These are phyloP conservation scores for Rasamsonia emersonii DNA, from an alignment of 2,329 filamentous ascomycete genomes.

Conservation along the genomic window DNA sequence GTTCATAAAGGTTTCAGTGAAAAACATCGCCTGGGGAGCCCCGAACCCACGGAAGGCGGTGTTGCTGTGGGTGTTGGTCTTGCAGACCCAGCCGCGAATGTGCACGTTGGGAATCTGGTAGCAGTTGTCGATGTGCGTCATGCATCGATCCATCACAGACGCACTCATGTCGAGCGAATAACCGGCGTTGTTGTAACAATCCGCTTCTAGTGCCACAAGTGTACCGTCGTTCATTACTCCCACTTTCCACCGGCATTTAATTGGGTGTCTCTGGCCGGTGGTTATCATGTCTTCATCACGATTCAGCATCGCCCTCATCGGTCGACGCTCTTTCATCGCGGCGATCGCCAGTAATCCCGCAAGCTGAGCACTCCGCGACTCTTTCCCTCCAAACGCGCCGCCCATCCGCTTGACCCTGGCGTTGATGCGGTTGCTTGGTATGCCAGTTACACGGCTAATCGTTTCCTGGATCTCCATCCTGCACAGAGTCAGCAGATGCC, in stretches of 20 bases:
- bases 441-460: constrained; percentile 70
- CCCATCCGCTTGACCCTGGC: constrained; percentile 85
- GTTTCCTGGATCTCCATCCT: constrained; percentile 79
- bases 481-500: constrained; percentile 4
- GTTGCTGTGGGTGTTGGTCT: constrained; percentile 96
- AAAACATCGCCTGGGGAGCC: constrained; percentile 92
- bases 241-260: constrained; percentile 87
- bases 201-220: constrained; percentile 78
- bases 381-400: constrained; percentile 93
- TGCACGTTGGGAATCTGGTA: constrained; percentile 83
- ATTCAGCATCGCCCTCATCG: constrained; percentile 91
- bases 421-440: constrained; percentile 88
- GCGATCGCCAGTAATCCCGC: constrained; percentile 77
- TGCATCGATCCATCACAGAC: constrained; percentile 74
- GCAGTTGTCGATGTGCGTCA: constrained; percentile 81
- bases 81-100: constrained; percentile 77
- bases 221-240: constrained; percentile 89
- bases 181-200: constrained; percentile 87
- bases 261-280: constrained; percentile 88
- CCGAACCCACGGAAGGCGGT: constrained; percentile 96
- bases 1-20: constrained; percentile 79
- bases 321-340: constrained; percentile 72
- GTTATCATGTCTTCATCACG: constrained; percentile 92
- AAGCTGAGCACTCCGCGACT: constrained; percentile 76
- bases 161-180: constrained; percentile 63